Conservation (phyloP, 2,329 filamentous ascomycete species). For the Phaeophleospora eucalypticola region DNA sequence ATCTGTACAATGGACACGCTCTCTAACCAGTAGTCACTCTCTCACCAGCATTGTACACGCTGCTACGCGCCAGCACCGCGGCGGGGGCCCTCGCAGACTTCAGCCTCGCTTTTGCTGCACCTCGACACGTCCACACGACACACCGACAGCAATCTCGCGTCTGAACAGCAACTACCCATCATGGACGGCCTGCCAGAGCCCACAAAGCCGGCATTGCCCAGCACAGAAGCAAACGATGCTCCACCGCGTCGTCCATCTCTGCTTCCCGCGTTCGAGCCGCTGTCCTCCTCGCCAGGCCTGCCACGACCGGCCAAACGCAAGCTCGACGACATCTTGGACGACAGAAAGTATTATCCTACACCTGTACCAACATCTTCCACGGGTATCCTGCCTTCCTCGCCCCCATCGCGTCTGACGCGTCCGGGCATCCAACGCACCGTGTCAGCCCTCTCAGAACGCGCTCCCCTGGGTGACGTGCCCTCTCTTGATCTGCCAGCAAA, state of each 20-base stretch:
- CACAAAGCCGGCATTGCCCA: conserved; percentile 13
- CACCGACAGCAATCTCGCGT: conserved; percentile 11
- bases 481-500: conserved; percentile 74
- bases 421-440: conserved; percentile 57
- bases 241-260: conserved; percentile 52
- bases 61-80: not conserved
- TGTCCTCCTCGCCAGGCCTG: conserved; percentile 71
- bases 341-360: conserved; percentile 71
- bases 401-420: conserved; percentile 54
- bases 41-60: not conserved
- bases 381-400: conserved; percentile 82
- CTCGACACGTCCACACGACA: conserved; percentile 8
- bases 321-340: conserved; percentile 45
- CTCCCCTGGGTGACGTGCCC: conserved; percentile 79
- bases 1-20: not conserved
- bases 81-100: not conserved
- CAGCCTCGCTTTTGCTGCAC: conserved; percentile 2
- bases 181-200: conserved; percentile 22
- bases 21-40: conserved; percentile 1
- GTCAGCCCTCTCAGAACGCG: conserved; percentile 69
- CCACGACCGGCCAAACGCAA: conserved; percentile 67
- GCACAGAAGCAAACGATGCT: conserved; percentile 17
- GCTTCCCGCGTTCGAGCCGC: conserved; percentile 73
- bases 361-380: conserved; percentile 92
- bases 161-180: conserved; percentile 17